Evolutionary conservation across 2,329 filamentous ascomycete genomes (phyloP).

Genomic region (Calycina herbarum): DNA sequence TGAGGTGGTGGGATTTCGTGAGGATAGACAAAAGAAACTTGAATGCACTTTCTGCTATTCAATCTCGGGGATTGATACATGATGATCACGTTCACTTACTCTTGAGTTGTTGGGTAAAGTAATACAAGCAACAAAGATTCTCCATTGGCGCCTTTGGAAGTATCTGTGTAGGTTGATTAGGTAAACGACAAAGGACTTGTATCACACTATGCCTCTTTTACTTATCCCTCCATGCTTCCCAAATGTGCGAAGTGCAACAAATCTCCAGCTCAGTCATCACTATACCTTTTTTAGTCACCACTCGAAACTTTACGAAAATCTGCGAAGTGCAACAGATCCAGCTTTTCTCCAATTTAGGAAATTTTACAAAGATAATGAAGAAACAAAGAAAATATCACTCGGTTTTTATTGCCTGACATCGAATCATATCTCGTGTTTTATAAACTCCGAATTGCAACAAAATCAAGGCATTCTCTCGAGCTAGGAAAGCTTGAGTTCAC

Average conservation of each 20-base stretch:
- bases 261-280: background rate
- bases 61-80: too few relatives aligned
- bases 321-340: background rate
- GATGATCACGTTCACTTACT: too few relatives aligned
- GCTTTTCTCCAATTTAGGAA: background rate
- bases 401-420: background rate
- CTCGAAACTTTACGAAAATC: background rate
- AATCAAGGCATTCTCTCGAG: background rate
- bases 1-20: too few relatives aligned
- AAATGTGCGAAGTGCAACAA: background rate
- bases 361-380: background rate
- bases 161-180: too few relatives aligned
- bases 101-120: too few relatives aligned
- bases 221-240: background rate
- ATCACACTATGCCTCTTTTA: background rate
- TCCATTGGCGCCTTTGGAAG: too few relatives aligned
- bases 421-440: background rate
- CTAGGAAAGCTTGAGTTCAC: background rate
- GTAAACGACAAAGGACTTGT: background rate
- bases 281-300: background rate
- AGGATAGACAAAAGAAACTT: too few relatives aligned
- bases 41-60: too few relatives aligned
- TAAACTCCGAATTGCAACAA: constrained; percentile 1
- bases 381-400: background rate
- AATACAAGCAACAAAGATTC: too few relatives aligned